phyloP scores from a whole-genome alignment of 1,284 basidiomycete species.

The Cerrena zonata region DNA sequence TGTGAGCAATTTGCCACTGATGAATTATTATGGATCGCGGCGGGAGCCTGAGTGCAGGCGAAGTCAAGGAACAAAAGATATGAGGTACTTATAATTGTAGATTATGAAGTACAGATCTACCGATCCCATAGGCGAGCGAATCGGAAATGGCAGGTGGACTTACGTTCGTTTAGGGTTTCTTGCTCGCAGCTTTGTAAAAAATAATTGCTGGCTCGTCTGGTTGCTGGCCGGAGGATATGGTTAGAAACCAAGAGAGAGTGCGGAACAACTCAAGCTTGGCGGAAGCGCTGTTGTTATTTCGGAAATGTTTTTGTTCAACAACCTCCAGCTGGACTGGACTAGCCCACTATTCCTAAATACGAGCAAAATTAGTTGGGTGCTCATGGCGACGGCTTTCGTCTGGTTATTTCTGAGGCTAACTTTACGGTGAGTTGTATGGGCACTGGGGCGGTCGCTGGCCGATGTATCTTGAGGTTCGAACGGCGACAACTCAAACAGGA shows the following conservation, averaged over 20 bases:
- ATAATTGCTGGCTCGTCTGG: neutral
- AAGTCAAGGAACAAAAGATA: constrained; percentile 5
- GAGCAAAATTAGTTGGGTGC: neutral
- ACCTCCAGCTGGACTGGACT: neutral
- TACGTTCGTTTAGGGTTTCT: constrained; percentile 1
- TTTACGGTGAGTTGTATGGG: neutral
- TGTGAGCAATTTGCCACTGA: constrained; percentile 5
- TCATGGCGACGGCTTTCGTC: neutral
- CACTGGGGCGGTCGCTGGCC: neutral
- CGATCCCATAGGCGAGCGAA: constrained; percentile 7
- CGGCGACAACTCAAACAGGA: too few relatives aligned
- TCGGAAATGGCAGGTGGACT: constrained; percentile 1
- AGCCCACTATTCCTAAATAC: neutral
- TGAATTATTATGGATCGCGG: neutral
- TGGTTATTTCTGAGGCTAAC: neutral
- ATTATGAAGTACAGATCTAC: constrained; percentile 6
- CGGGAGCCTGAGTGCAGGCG: constrained; percentile 3
- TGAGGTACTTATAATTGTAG: constrained; percentile 3
- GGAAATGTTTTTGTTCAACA: neutral
- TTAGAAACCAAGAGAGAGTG: neutral
- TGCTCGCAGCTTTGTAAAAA: neutral
- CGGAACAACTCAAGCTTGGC: neutral
- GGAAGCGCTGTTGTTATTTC: neutral
- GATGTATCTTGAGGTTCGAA: too few relatives aligned
- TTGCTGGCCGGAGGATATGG: neutral